Evolutionary conservation across 108 stramenopile species (phyloP), one percentile per base, ranked within the genome.

Genomic region (Epithemia pelagica): DNA sequence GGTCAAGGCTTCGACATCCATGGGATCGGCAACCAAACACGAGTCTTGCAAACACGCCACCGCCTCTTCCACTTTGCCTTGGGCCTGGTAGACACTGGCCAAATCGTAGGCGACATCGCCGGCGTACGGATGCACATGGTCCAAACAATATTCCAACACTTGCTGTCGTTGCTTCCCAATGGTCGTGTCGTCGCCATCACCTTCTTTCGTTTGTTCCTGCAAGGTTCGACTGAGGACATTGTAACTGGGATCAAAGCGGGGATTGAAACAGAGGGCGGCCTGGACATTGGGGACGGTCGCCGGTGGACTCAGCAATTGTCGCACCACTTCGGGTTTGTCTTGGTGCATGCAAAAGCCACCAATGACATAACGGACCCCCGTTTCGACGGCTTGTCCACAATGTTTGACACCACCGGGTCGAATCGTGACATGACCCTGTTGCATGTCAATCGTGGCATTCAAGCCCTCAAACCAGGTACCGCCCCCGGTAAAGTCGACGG

Each of bases 361-460:
- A 67, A 83, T 79, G 46, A 83, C 79, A 52, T 83, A 83, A 31
- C 82, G 65, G n/a, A 64, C 65, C 18, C 82, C 82, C 1, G 58
- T 28, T 15, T 63, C 67, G 2, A 83, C 72, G 19, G 78, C 74
- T 28, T 83, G 67, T 24, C 82, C 82, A 64, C 75, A 71, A 67
- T 83, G 82, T 27, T 75, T 76, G 24, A 83, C 65, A 2, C 78
- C 78, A 53, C 82, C 82, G 0, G 82, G 82, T 58, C 82, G 72
- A n/a, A 83, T 61, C 0, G 82, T 83, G 2, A 72, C 72, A 55
- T 74, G 70, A 0, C 82, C 82, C 25, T 67, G 68, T 26, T 77
- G 58, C 82, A 83, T 83, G 51, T 71, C 59, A 25, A 83, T 61
- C 24, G 72, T 1, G n/a, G 24, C 64, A 22, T 54, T 30, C 23